Percentiles rank a stretch among this genome's conserved stretches.
Evolutionary conservation across 768 basidiomycete species (phyloP).

Genomic region (Amanita inopinata): DNA sequence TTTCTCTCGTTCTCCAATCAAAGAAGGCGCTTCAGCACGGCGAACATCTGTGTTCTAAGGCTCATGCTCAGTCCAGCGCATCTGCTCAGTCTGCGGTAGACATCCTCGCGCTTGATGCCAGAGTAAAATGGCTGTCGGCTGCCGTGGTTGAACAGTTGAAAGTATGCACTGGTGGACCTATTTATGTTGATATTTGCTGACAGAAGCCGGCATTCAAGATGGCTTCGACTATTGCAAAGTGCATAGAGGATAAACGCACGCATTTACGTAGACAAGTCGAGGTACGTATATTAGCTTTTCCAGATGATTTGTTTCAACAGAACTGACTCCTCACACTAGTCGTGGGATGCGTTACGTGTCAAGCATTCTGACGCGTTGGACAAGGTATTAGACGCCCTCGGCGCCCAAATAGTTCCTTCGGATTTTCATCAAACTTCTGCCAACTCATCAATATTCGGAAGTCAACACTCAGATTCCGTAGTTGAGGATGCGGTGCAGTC

Average conservation of each 20-base stretch:
- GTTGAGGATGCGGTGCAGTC: slow-evolving; percentile 18
- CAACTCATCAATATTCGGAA: slow-evolving; percentile 73
- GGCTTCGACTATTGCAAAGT: slow-evolving; percentile 63
- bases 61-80: slow-evolving; percentile 50
- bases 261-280: slow-evolving; percentile 51
- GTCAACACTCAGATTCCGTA: slow-evolving; percentile 48
- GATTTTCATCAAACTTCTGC: slow-evolving; percentile 61
- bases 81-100: slow-evolving; percentile 62
- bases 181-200: neutral
- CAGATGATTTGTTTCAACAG: neutral
- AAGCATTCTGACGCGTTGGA: slow-evolving; percentile 59
- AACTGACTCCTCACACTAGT: slow-evolving; percentile 27
- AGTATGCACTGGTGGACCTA: slow-evolving; percentile 26
- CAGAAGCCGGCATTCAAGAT: slow-evolving; percentile 30
- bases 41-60: slow-evolving; percentile 61
- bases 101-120: slow-evolving; percentile 70
- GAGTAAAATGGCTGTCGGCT: slow-evolving; percentile 67
- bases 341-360: slow-evolving; percentile 60
- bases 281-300: slow-evolving; percentile 26
- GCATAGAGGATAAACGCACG: slow-evolving; percentile 61
- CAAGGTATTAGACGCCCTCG: slow-evolving; percentile 59
- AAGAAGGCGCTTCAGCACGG: slow-evolving; percentile 78
- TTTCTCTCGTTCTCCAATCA: slow-evolving; percentile 70
- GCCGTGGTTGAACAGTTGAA: slow-evolving; percentile 71
- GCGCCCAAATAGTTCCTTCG: slow-evolving; percentile 65